phyloP scores from a whole-genome alignment of 805 yeast species.

The Sungouiozyma ichnusensis region DNA sequence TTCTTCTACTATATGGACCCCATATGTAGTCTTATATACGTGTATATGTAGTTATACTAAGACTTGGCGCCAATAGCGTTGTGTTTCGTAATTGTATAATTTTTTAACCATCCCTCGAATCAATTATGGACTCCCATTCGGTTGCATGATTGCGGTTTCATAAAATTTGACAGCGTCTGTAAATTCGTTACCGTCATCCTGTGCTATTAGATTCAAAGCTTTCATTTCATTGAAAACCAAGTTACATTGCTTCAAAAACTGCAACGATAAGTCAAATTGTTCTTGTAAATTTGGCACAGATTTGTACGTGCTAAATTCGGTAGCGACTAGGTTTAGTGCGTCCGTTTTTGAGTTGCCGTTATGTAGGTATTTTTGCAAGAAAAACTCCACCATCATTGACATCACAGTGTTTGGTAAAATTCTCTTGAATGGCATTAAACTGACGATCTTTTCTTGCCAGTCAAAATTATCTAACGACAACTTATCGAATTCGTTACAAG shows the following conservation, averaged over 20 bases:
- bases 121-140: no score
- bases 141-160: slow-evolving; percentile 7
- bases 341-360: slow-evolving; percentile 26
- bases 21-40: no score
- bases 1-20: no score
- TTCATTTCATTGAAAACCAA: slow-evolving; percentile 13
- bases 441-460: slow-evolving; percentile 48
- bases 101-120: no score
- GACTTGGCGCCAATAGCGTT: no score
- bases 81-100: no score
- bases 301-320: slow-evolving; percentile 23
- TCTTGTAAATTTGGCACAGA: slow-evolving; percentile 22
- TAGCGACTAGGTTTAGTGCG: slow-evolving; percentile 21
- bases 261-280: slow-evolving; percentile 17
- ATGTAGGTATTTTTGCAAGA: slow-evolving; percentile 27
- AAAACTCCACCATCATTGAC: slow-evolving; percentile 34
- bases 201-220: slow-evolving; percentile 11
- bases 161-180: slow-evolving; percentile 20
- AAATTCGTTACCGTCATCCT: slow-evolving; percentile 14
- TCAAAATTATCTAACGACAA: slow-evolving; percentile 33
- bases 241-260: slow-evolving; percentile 14
- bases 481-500: slow-evolving; percentile 52
- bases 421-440: slow-evolving; percentile 50
- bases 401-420: slow-evolving; percentile 50
- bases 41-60: no score